Evolutionary conservation across 2,329 filamentous ascomycete species (phyloP), one percentile per base, ranked within the genome.

Genomic region (Cordyceps pruinosa): DNA sequence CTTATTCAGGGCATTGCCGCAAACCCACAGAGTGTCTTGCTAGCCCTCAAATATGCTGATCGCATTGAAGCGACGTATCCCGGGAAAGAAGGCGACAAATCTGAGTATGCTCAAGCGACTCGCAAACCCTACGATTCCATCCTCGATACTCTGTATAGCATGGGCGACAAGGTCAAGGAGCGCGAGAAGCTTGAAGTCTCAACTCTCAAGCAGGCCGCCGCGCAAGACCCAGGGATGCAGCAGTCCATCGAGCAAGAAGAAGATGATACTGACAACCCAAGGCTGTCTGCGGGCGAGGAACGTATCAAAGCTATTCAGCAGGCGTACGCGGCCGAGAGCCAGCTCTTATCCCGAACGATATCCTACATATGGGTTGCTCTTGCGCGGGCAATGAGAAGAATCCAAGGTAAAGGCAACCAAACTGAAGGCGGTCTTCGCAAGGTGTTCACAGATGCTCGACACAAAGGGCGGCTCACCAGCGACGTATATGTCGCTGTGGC

Each of bases 401-500:
- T 97, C 17, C 92, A 97, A 72, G 95, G 94, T 60, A 90, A 92
- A 61, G 86, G 86, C 64, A 77, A 72, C 19, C 73, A 78, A 26
- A 72, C 76, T 2, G 77, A 77, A 39, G 94, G 94, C 8, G 94
- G 94, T 3, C 88, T 95, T 64, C 84, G 94, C 60, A 88, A 90
- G 63, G 85, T 97, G 13, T 97, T 99, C 67, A 86, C 85, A 2
- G 91, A 97, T 70, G 92, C 94, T 48, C 85, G 94, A 34, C 88
- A 89, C 66, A 86, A 86, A 62, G 95, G 94, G 19, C 88, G 91
- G 54, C 82, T 99, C 46, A 94, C 90, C 8, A 96, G 90, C 65
- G 94, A 97, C 69, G 90, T 97, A 6, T 99, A 99, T 68, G 89
- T 97, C 55, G 91, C 91, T 1, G 90, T 90, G 63, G 94, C 95